Percentiles rank a stretch among this genome's conserved stretches.
phyloP scores from a whole-genome alignment of 139 green algal species.

The Haematococcus lacustris region DNA sequence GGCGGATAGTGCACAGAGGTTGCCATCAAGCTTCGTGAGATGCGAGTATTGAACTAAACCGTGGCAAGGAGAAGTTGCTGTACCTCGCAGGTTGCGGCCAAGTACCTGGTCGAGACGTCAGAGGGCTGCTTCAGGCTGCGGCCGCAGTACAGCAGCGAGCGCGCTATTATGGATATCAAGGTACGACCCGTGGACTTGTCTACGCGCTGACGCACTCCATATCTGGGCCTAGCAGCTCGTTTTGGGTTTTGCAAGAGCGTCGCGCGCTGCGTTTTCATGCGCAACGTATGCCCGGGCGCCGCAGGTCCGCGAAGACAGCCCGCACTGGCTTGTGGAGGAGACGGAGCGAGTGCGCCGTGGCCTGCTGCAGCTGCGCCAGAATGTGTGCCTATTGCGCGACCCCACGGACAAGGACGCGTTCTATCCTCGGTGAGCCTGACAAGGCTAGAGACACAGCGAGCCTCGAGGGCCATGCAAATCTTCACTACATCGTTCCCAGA shows the following conservation, averaged over 20 bases:
- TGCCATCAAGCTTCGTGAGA: too few relatives aligned
- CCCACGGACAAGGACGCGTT: conserved; percentile 52
- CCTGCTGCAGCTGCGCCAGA: conserved; percentile 74
- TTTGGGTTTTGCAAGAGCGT: conserved; percentile 5
- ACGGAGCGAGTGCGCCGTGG: conserved; percentile 35
- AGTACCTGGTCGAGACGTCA: conserved; percentile 48
- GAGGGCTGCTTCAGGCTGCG: conserved; percentile 37
- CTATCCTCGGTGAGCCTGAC: conserved; percentile 42
- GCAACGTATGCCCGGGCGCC: too few relatives aligned
- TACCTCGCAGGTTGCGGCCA: conserved; percentile 39
- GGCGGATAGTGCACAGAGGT: too few relatives aligned
- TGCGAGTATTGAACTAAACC: too few relatives aligned
- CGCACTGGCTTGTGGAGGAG: conserved; percentile 60
- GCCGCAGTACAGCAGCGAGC: conserved; percentile 35
- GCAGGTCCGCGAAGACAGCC: conserved; percentile 42
- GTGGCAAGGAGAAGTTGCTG: too few relatives aligned
- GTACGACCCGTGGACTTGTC: too few relatives aligned
- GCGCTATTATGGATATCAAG: conserved; percentile 13
- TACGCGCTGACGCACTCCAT: neutral
- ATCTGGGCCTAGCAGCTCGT: neutral
- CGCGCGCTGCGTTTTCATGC: too few relatives aligned
- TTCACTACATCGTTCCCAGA: too few relatives aligned
- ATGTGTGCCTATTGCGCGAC: conserved; percentile 80
- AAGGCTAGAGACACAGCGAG: too few relatives aligned
- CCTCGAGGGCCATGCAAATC: too few relatives aligned